Percentiles rank a stretch among this genome's conserved stretches.
Conservation (phyloP, 495 filamentous ascomycete genomes). For the Filosporella fistucella region DNA sequence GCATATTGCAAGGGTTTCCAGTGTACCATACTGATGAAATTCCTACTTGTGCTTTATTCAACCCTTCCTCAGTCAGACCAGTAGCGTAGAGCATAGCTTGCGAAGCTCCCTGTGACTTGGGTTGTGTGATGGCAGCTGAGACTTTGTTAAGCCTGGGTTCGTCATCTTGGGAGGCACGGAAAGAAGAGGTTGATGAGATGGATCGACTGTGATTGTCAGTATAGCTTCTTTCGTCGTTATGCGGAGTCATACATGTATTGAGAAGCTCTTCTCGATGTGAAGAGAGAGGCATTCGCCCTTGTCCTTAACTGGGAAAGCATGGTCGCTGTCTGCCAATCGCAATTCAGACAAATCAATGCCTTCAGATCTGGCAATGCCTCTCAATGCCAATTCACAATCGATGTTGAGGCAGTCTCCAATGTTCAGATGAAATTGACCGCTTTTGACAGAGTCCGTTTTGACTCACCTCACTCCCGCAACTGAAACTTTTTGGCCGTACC, state of each 20-base stretch:
- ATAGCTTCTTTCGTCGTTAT: conserved; percentile 1
- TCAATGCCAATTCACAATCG: too few species aligned
- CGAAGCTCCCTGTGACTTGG: conserved; percentile 94
- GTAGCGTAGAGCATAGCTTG: conserved; percentile 99
- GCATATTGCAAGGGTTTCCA: conserved; percentile 99
- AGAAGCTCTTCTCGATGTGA: conserved; percentile 15
- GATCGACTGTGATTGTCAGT: conserved; percentile 31
- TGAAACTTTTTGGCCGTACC: too few species aligned
- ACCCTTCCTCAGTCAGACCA: conserved; percentile 74
- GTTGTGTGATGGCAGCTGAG: conserved; percentile 83
- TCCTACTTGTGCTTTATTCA: conserved; percentile 93
- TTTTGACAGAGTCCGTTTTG: too few species aligned
- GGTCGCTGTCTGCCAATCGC: too few species aligned
- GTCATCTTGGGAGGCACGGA: conserved; percentile 27
- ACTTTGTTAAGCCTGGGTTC: conserved; percentile 68
- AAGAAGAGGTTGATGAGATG: conserved; percentile 43
- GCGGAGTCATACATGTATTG: conserved; percentile 20
- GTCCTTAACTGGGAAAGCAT: conserved; percentile 22
- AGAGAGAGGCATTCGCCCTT: conserved; percentile 13
- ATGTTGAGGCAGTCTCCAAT: too few species aligned
- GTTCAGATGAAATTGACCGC: too few species aligned
- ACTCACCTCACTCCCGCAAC: too few species aligned
- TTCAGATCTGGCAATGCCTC: too few species aligned
- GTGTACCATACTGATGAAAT: conserved; percentile 89
- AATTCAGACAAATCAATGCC: too few species aligned